Conservation (phyloP, 306 rosid genomes). For the Vigna reflexopilosa region DNA sequence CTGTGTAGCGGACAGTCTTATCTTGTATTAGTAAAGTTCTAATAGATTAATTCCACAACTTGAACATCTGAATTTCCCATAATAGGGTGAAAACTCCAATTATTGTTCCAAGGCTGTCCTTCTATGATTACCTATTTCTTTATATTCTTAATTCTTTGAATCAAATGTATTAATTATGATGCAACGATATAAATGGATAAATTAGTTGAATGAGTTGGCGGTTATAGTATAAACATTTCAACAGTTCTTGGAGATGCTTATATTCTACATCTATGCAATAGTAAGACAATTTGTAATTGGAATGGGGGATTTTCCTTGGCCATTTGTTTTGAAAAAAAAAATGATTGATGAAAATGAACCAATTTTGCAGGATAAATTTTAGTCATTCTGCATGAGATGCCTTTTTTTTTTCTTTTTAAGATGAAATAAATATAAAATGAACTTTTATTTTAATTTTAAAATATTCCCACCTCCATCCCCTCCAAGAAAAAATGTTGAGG, state of each 20-base stretch:
- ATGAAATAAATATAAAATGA: background rate
- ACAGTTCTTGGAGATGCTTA: background rate
- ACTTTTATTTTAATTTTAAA: background rate
- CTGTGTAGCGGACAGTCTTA: background rate
- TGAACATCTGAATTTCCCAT: background rate
- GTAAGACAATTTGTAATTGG: background rate
- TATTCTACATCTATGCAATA: conserved; percentile 9
- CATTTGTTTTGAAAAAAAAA: background rate
- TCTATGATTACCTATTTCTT: background rate
- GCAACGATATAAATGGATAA: background rate
- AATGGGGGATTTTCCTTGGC: background rate
- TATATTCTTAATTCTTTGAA: background rate
- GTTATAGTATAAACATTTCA: conserved; percentile 14
- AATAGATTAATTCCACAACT: background rate
- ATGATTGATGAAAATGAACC: background rate
- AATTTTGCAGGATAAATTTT: conserved; percentile 7
- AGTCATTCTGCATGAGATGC: conserved; percentile 18
- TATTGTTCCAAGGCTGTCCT: background rate
- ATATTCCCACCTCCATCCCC: background rate
- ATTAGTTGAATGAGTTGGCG: background rate
- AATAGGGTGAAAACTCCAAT: background rate
- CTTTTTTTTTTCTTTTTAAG: background rate
- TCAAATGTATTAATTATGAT: conserved; percentile 10
- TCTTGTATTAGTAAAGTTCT: background rate
- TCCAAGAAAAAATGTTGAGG: background rate